Percentiles rank a stretch among this genome's conserved stretches.
Evolutionary conservation across 495 filamentous ascomycete species (phyloP).

Genomic region (Cladorrhinum samala): DNA sequence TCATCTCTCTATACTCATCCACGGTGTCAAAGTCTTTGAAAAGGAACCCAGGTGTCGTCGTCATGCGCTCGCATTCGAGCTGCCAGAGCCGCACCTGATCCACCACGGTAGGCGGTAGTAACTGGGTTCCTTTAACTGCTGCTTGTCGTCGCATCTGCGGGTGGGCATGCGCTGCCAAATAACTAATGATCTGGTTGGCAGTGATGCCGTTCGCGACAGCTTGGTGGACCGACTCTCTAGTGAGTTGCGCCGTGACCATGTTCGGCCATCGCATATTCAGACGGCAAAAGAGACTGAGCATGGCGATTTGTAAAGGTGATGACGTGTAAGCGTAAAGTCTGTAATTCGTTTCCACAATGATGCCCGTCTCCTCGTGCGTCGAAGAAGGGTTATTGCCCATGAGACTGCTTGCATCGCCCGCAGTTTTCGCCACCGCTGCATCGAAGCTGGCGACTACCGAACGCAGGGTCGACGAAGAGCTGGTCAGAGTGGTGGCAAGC

Average conservation of each 20-base stretch:
- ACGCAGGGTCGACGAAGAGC: slow-evolving; percentile 68
- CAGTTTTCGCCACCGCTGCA: slow-evolving; percentile 42
- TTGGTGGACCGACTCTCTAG: slow-evolving; percentile 73
- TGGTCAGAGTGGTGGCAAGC: slow-evolving; percentile 86
- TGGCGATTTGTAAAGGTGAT: slow-evolving; percentile 85
- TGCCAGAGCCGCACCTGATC: slow-evolving; percentile 98
- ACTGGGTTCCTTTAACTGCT: slow-evolving; percentile 48
- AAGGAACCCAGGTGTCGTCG: slow-evolving; percentile 70
- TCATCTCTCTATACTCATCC: slow-evolving; percentile 70
- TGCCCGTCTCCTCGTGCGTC: slow-evolving; percentile 59
- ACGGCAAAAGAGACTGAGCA: slow-evolving; percentile 82
- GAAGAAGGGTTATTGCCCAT: slow-evolving; percentile 17
- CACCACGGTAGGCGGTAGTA: slow-evolving; percentile 89
- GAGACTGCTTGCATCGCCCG: slow-evolving; percentile 37
- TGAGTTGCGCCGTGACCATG: slow-evolving; percentile 83
- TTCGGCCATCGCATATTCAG: slow-evolving; percentile 85
- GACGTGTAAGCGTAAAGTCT: slow-evolving; percentile 94
- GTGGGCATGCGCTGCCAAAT: slow-evolving; percentile 84
- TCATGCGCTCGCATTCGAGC: slow-evolving; percentile 90
- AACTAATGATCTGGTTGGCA: slow-evolving; percentile 84
- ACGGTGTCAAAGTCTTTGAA: slow-evolving; percentile 79
- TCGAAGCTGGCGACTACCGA: slow-evolving; percentile 51
- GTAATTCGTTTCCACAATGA: slow-evolving; percentile 98
- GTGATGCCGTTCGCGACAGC: slow-evolving; percentile 91
- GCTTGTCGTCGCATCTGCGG: slow-evolving; percentile 74